A percentile compares a stretch with the other conserved stretches of the same genome.
Conservation (phyloP, 805 yeast species). For the Candida khao-thaluensis region DNA sequence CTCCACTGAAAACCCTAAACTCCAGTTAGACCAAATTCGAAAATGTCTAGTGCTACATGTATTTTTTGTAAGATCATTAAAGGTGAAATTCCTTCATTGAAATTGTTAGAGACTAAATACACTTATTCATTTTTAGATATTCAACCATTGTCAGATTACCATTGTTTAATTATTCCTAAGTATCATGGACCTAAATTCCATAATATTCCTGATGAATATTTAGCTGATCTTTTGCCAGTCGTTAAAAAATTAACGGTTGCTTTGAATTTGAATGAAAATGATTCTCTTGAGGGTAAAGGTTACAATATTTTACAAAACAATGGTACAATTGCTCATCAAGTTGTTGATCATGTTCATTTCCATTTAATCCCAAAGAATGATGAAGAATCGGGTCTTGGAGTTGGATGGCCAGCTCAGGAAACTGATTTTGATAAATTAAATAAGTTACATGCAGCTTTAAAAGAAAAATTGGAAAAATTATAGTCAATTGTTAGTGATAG, state of each 20-base stretch:
- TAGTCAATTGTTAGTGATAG: too few relatives aligned
- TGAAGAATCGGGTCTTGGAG: conserved; percentile 68
- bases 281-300: conserved; percentile 63
- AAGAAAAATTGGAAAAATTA: conserved; percentile 20
- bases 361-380: conserved; percentile 91
- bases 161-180: conserved; percentile 87
- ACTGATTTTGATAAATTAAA: conserved; percentile 76
- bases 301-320: conserved; percentile 92
- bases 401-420: conserved; percentile 92
- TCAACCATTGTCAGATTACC: conserved; percentile 89
- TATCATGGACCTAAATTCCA: conserved; percentile 91
- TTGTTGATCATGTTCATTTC: conserved; percentile 94
- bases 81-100: conserved; percentile 94
- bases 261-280: conserved; percentile 60
- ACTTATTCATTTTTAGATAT: conserved; percentile 87
- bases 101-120: conserved; percentile 80
- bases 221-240: conserved; percentile 82
- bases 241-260: conserved; percentile 83
- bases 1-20: background rate
- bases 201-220: conserved; percentile 86
- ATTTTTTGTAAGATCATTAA: conserved; percentile 93
- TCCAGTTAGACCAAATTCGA: background rate
- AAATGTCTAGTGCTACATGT: conserved; percentile 51
- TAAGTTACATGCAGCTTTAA: conserved; percentile 60
- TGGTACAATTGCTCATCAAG: conserved; percentile 93